Evolutionary conservation across 257 asterid genomes (phyloP).

Genomic region (Gynochthodes officinalis): DNA sequence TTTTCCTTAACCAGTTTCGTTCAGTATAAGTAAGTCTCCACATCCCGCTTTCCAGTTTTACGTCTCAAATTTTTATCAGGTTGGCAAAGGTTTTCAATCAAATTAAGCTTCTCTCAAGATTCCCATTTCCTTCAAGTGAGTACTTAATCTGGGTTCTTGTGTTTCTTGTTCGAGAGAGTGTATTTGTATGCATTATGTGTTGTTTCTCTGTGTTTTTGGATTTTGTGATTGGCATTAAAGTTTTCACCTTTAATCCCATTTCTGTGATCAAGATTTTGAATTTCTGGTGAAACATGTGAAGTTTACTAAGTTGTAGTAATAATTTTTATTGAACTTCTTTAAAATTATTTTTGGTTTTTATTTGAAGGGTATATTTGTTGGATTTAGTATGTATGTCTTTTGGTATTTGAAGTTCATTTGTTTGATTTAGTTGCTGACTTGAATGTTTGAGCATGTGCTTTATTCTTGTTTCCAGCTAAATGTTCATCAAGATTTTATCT

Average conservation of each 20-base stretch:
- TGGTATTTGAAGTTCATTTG: neutral
- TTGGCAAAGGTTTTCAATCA: neutral
- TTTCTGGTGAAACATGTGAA: neutral
- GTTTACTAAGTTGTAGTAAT: neutral
- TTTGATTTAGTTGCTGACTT: neutral
- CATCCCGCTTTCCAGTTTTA: slow-evolving; percentile 4
- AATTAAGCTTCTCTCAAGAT: neutral
- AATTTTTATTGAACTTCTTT: neutral
- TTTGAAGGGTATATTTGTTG: neutral
- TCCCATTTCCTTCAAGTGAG: neutral
- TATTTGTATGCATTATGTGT: neutral
- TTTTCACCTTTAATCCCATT: neutral
- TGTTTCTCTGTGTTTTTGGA: neutral
- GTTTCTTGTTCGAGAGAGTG: neutral
- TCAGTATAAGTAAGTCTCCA: neutral
- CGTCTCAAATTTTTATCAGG: neutral
- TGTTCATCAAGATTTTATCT: neutral
- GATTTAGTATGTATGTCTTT: neutral
- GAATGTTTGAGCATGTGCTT: neutral
- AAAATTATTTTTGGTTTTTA: neutral
- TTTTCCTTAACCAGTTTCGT: neutral
- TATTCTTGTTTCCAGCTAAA: neutral
- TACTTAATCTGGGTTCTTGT: neutral
- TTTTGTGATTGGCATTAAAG: neutral
- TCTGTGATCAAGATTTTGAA: neutral